Evolutionary conservation across 179 eudicot species (phyloP).

Genomic region (Carnegiea gigantea): DNA sequence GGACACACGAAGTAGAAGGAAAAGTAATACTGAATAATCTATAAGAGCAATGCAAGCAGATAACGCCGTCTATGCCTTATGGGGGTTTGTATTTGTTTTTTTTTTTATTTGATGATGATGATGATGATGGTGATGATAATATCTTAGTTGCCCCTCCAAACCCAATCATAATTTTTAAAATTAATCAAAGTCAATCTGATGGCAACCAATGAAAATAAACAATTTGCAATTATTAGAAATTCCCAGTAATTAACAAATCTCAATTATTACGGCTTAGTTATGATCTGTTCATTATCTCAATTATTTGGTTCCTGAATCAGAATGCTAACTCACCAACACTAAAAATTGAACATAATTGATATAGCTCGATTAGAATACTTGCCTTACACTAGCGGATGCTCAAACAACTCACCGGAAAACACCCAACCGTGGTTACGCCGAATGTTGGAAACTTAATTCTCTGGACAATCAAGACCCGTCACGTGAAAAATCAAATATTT

Average conservation of each 20-base stretch:
- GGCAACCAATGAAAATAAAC: background rate
- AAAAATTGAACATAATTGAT: too few relatives aligned
- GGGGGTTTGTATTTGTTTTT: constrained; percentile 1
- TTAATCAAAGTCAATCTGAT: background rate
- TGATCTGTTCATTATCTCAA: background rate
- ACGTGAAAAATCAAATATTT: too few relatives aligned
- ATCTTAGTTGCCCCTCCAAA: constrained; percentile 1
- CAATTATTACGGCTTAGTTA: background rate
- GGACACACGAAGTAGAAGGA: background rate
- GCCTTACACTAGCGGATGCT: too few relatives aligned
- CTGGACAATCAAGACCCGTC: too few relatives aligned
- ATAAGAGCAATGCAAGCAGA: too few relatives aligned
- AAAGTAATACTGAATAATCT: background rate
- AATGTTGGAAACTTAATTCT: too few relatives aligned
- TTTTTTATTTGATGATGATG: background rate
- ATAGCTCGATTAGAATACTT: too few relatives aligned
- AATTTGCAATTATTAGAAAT: background rate
- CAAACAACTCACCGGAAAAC: too few relatives aligned
- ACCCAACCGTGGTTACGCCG: too few relatives aligned
- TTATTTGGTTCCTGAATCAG: too few relatives aligned
- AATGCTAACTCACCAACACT: too few relatives aligned
- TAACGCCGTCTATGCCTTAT: background rate
- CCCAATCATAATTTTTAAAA: background rate
- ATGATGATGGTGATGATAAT: background rate
- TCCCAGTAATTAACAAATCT: background rate